These are phyloP conservation scores for Leccinum disarticulatum DNA, from an alignment of 768 basidiomycete species.

Conservation along the genomic window DNA sequence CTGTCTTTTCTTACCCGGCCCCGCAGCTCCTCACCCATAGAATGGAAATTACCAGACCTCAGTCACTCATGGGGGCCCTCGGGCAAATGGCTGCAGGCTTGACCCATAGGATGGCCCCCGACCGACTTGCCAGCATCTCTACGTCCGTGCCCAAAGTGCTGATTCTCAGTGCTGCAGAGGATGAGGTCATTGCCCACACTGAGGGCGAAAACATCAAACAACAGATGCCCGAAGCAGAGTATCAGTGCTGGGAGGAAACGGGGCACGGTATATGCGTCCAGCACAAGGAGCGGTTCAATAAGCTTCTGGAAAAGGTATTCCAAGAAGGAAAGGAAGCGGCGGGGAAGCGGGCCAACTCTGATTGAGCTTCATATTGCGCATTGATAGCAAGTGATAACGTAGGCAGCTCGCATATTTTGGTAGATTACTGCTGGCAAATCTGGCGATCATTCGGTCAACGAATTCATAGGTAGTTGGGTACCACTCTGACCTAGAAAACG, in stretches of 20 bases:
- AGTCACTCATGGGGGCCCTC: conserved; percentile 57
- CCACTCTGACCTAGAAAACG: conserved; percentile 5
- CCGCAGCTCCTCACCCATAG: conserved; percentile 47
- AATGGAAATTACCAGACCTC: conserved; percentile 53
- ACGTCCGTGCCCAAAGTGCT: conserved; percentile 60
- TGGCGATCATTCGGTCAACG: background rate
- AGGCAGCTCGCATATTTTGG: background rate
- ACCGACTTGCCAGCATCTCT: conserved; percentile 49
- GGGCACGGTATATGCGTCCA: conserved; percentile 67
- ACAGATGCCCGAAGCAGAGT: conserved; percentile 57
- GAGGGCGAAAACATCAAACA: conserved; percentile 54
- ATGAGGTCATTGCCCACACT: conserved; percentile 51
- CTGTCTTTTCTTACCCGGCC: background rate
- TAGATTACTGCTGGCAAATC: background rate
- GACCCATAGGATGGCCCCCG: conserved; percentile 57
- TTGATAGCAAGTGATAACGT: background rate
- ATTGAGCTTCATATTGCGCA: background rate
- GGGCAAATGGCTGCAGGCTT: conserved; percentile 73
- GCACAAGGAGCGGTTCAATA: conserved; percentile 48
- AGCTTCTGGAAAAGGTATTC: conserved; percentile 54
- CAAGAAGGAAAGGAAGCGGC: conserved; percentile 42
- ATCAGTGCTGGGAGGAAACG: conserved; percentile 56
- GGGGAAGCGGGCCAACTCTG: background rate
- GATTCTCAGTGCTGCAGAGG: conserved; percentile 68
- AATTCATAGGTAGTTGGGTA: background rate